Base-by-base conservation (phyloP, 2,329 filamentous ascomycete genomes). In the Arthroderma sp. region DNA sequence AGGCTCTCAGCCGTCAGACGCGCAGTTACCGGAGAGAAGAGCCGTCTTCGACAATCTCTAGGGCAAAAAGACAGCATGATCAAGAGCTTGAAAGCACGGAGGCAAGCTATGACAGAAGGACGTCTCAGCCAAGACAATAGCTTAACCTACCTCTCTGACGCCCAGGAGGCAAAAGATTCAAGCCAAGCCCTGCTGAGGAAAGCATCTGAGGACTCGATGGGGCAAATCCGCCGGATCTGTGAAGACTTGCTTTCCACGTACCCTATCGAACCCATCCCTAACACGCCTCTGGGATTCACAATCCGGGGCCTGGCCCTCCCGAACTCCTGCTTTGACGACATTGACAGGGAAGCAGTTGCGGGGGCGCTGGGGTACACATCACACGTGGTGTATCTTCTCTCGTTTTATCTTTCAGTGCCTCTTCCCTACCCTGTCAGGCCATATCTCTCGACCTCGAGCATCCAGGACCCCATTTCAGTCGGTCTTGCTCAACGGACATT, bases 191-290 rank as follows among this genome's bases (percentile, higher is more conserved):
- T 85, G 1, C 71, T 86, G 0, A 74, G 76, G 2, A 71, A 78
- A 52, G 83, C 81, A 0, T 77, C 64, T 15, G 82, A 85, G 54
- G 81, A 83, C 19, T 86, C 89, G n/a, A 82, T 80, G 58, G 88
- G 87, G n/a, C 93, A 97, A 70, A 82, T 91, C 21, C 83, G 91
- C 13, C 85, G 93, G 37, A 88, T 97, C 57, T 91, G 89, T 69
- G 85, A 93, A 63, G 90, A 95, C 62, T 76, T 98, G 0, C 76
- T 83, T 11, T 74, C 76, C 25, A 87, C 96, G 58, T 96, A 91
- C 67, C 84, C 86, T 2, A 95, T 98, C 59, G 81, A 83, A 7
- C 85, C 90, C 1, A 70, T 84, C 5, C 72, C 76, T 2, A 75
- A 77, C 57, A 78, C 79, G 62, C 80, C 88, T 0, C 79, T 97